Evolutionary conservation across 2,329 filamentous ascomycete genomes (phyloP).

Genomic region (Verticillium nonalfalfae): DNA sequence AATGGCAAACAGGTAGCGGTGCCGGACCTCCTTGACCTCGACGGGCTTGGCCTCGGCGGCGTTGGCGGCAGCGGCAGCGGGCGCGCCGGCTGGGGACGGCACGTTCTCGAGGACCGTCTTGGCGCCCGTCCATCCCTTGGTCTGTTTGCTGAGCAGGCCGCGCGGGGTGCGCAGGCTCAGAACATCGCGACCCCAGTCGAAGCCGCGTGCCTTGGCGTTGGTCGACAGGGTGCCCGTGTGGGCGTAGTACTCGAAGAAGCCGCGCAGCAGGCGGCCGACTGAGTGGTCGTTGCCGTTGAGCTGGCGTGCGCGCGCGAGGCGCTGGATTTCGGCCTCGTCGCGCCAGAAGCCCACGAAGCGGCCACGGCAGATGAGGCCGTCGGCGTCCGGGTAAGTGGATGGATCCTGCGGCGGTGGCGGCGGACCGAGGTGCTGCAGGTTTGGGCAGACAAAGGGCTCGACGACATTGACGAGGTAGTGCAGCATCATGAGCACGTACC

Average conservation of each 20-base stretch:
- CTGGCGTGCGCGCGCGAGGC: conserved; percentile 48
- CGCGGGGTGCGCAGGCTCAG: conserved; percentile 68
- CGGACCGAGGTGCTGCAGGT: conserved; percentile 60
- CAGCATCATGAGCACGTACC: conserved; percentile 86
- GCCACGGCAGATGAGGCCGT: conserved; percentile 49
- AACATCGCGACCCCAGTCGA: conserved; percentile 76
- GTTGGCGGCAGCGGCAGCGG: background rate
- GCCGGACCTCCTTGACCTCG: conserved; percentile 62
- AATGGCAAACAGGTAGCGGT: conserved; percentile 81
- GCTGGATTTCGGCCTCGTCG: conserved; percentile 62
- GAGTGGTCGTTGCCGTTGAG: conserved; percentile 65
- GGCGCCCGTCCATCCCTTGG: conserved; percentile 83
- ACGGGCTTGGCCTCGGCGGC: conserved; percentile 11
- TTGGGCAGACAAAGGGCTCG: conserved; percentile 75
- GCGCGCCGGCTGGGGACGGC: background rate
- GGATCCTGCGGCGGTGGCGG: conserved; percentile 22
- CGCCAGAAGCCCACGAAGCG: conserved; percentile 73
- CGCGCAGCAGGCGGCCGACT: conserved; percentile 65
- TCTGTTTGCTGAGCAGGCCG: conserved; percentile 65
- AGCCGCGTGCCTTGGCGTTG: conserved; percentile 44
- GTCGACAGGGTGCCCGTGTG: conserved; percentile 49
- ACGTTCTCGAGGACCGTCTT: conserved; percentile 46
- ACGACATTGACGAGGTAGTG: conserved; percentile 85
- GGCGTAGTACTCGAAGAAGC: conserved; percentile 86
- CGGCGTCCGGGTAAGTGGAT: conserved; percentile 19